phyloP scores from a whole-genome alignment of 352 stramenopile species.

The Phytophthora meadii region DNA sequence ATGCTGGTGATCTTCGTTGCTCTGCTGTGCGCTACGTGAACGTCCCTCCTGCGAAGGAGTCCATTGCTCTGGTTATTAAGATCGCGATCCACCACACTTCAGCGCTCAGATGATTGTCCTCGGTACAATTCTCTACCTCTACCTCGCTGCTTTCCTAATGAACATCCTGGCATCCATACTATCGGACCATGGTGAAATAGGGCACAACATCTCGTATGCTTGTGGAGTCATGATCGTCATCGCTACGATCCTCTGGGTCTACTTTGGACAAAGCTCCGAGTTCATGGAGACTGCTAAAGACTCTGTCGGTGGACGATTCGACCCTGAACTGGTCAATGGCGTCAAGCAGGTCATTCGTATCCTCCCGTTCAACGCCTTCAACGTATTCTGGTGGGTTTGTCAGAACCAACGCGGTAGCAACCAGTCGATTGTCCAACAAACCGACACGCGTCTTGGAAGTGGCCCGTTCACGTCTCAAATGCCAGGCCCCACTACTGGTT shows the following conservation, averaged over 20 bases:
- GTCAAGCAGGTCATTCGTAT: slow-evolving; percentile 57
- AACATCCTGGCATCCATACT: slow-evolving; percentile 63
- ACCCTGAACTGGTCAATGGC: slow-evolving; percentile 49
- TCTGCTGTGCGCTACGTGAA: slow-evolving; percentile 64
- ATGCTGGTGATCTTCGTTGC: slow-evolving; percentile 49
- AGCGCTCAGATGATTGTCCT: slow-evolving; percentile 41
- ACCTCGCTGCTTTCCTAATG: slow-evolving; percentile 49
- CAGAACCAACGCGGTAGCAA: slow-evolving; percentile 75
- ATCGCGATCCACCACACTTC: slow-evolving; percentile 37
- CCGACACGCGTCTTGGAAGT: slow-evolving; percentile 51
- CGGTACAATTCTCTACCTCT: slow-evolving; percentile 43
- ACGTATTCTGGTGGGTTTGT: slow-evolving; percentile 60
- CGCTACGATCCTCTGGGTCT: slow-evolving; percentile 51
- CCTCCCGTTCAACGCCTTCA: slow-evolving; percentile 47
- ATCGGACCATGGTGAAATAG: slow-evolving; percentile 36
- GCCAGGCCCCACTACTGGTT: slow-evolving; percentile 47
- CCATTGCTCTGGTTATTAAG: slow-evolving; percentile 50
- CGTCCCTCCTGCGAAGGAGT: slow-evolving; percentile 37
- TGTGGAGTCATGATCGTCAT: slow-evolving; percentile 39
- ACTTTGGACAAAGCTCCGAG: slow-evolving; percentile 46
- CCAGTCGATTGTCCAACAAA: slow-evolving; percentile 72
- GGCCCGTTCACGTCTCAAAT: slow-evolving; percentile 46
- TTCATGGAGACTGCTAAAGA: slow-evolving; percentile 56
- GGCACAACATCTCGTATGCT: slow-evolving; percentile 56
- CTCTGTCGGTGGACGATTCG: slow-evolving; percentile 59